Evolutionary conservation across 345 rosid species (phyloP), one percentile per base, ranked within the genome.

Genomic region (Citrus australasica): DNA sequence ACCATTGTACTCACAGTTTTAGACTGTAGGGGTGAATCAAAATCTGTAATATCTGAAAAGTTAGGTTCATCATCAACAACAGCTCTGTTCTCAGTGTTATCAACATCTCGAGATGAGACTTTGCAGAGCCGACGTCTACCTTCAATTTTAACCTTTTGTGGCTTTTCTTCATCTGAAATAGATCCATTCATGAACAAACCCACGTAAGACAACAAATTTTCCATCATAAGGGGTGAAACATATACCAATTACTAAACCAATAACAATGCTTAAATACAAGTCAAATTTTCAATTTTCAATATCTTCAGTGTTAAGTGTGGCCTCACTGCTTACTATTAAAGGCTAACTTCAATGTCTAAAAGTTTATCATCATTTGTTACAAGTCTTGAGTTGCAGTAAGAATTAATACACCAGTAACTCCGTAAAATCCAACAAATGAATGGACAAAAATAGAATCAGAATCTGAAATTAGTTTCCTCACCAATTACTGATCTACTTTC

Each of bases 111-210:
- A 70, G 88, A 74, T 67, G 93, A 87, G 77, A 90, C 69, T 82
- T 86, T 90, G 78, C 90, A 92, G 33, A 90, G 88, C 17, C 92
- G 85, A 24, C 89, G 86, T 66, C 86, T 84, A 32, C 96, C 93
- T 82, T 85, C 77, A 33, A 89, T 85, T 83, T 82, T 87, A 46
- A 85, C 84, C 85, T 89, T 89, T 17, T 30, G 76, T 4, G 79
- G 84, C 75, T 83, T 79, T 40, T 79, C 82, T 66, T 73, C 79
- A 75, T 85, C 89, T 85, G 82, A 76, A 78, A 77, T 71, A 24
- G 9, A 67, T 55, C 78, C 80, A 60, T 74, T 72, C 55, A 33
- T 33, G 14, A 82, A 56, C 46, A 74, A 75, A 58, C 1, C 59
- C 69, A 83, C 2, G 69, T 59, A 73, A 80, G 76, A 13, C 60